Evolutionary conservation across 352 stramenopile genomes (phyloP).

Genomic region (Phytopythium ostracodes): DNA sequence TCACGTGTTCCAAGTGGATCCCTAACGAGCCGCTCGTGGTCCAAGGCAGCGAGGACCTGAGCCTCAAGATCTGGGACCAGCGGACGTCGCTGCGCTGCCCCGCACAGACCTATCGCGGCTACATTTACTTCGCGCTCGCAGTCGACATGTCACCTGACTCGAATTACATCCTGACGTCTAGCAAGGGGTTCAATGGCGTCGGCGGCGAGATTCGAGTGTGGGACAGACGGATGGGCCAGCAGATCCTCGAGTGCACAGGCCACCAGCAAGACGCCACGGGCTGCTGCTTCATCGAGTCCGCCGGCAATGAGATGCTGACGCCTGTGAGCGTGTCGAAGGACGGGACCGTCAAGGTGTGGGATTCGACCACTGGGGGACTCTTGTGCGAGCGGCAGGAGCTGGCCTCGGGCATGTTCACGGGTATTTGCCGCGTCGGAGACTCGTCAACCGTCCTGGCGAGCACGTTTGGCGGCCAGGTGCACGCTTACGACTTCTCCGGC

Average conservation of each 20-base stretch:
- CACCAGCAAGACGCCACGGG: slow-evolving; percentile 74
- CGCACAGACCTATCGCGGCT: slow-evolving; percentile 53
- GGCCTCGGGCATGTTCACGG: slow-evolving; percentile 58
- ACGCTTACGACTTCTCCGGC: slow-evolving; percentile 30
- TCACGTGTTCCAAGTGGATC: slow-evolving; percentile 85
- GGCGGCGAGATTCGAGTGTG: slow-evolving; percentile 74
- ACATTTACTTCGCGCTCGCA: slow-evolving; percentile 78
- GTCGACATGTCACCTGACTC: slow-evolving; percentile 49
- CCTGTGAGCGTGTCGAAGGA: slow-evolving; percentile 77
- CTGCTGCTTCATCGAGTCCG: slow-evolving; percentile 56
- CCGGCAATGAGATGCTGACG: slow-evolving; percentile 20
- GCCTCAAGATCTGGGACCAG: slow-evolving; percentile 76
- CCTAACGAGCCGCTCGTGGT: slow-evolving; percentile 50
- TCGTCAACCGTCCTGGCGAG: slow-evolving; percentile 31
- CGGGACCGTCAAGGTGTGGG: slow-evolving; percentile 72
- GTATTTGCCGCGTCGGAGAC: slow-evolving; percentile 29
- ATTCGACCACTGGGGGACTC: slow-evolving; percentile 20
- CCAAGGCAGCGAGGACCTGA: slow-evolving; percentile 81
- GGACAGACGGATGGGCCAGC: slow-evolving; percentile 65
- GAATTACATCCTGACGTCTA: slow-evolving; percentile 72
- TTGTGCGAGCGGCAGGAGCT: slow-evolving; percentile 46
- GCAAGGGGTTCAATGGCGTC: slow-evolving; percentile 84
- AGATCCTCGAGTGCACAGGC: slow-evolving; percentile 50
- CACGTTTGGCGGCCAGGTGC: slow-evolving; percentile 47
- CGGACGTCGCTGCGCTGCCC: slow-evolving; percentile 43